Conservation (phyloP, 139 green algal species). For the Chlorella sp. region DNA sequence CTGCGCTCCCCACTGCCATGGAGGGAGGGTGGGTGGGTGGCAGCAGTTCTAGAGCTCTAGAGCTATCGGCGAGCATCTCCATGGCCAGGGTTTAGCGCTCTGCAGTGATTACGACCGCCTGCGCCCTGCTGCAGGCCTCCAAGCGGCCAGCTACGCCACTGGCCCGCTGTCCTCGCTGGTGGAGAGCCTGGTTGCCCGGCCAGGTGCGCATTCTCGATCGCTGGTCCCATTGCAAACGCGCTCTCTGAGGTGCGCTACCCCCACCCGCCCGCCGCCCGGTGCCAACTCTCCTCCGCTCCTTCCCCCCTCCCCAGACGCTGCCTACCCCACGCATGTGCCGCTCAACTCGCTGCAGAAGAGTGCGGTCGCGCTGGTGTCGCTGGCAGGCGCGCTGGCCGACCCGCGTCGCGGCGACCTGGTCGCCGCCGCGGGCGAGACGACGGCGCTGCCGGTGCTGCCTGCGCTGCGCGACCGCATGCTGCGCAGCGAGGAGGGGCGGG, state of each 20-base stretch:
- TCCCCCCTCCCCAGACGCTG: background rate
- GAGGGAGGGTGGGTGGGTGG: too few species aligned
- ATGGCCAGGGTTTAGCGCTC: too few species aligned
- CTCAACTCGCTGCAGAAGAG: slow-evolving; percentile 66
- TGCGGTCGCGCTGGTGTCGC: slow-evolving; percentile 60
- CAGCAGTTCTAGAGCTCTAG: too few species aligned
- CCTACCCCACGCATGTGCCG: slow-evolving; percentile 70
- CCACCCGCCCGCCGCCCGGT: too few species aligned
- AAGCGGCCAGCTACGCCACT: background rate
- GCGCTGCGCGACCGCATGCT: slow-evolving; percentile 78
- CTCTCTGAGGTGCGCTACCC: too few species aligned
- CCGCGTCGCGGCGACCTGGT: slow-evolving; percentile 81
- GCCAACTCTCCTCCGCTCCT: too few species aligned
- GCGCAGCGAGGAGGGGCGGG: slow-evolving; percentile 46
- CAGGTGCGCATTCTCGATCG: too few species aligned
- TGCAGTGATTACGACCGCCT: too few species aligned
- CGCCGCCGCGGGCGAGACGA: slow-evolving; percentile 79
- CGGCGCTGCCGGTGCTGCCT: slow-evolving; percentile 47
- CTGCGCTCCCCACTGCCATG: too few species aligned
- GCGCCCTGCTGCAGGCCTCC: too few species aligned
- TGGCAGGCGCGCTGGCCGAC: slow-evolving; percentile 57
- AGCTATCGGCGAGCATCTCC: too few species aligned
- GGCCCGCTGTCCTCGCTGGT: background rate
- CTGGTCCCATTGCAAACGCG: too few species aligned
- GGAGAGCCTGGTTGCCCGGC: background rate